A percentile compares a stretch with the other conserved stretches of the same genome.
phyloP scores from a whole-genome alignment of 1,284 basidiomycete species.

The Malassezia restricta region DNA sequence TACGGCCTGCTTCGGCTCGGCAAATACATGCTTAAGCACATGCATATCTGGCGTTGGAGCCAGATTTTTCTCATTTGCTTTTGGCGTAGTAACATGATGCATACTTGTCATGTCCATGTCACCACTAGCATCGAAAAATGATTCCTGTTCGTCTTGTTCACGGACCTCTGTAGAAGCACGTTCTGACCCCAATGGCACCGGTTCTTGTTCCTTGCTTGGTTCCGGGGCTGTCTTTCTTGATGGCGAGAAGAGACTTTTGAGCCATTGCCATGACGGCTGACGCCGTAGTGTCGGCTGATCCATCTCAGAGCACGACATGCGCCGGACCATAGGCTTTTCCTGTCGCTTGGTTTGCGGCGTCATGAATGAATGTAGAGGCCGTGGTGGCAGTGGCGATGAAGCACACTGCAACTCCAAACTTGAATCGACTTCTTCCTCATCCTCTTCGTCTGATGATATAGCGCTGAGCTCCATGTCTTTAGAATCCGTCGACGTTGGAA shows the following conservation, averaged over 20 bases:
- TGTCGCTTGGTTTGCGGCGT: conserved; percentile 3
- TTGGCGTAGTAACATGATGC: no score
- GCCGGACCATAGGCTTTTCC: not conserved
- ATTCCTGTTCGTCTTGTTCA: no score
- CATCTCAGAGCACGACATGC: not conserved
- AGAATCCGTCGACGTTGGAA: conserved; percentile 4
- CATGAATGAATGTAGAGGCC: not conserved
- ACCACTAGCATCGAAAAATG: not conserved
- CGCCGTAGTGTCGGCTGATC: not conserved
- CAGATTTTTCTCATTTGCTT: not conserved
- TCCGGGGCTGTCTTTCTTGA: not conserved
- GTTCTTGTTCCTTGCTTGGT: no score
- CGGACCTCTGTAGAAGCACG: no score
- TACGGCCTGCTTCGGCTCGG: not conserved
- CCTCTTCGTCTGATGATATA: conserved; percentile 4
- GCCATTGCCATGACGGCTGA: conserved; percentile 12
- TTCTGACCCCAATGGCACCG: no score
- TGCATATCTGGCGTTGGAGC: conserved; percentile 10
- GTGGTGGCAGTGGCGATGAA: not conserved
- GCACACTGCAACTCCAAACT: not conserved
- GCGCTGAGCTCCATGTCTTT: conserved; percentile 10
- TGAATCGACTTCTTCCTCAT: conserved; percentile 2
- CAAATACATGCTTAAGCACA: conserved; percentile 13
- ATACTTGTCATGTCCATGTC: not conserved
- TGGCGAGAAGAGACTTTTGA: conserved; percentile 2